Evolutionary conservation across 1,284 basidiomycete genomes (phyloP), one percentile per base, ranked within the genome.

Genomic region (Irpex rosettiformis): DNA sequence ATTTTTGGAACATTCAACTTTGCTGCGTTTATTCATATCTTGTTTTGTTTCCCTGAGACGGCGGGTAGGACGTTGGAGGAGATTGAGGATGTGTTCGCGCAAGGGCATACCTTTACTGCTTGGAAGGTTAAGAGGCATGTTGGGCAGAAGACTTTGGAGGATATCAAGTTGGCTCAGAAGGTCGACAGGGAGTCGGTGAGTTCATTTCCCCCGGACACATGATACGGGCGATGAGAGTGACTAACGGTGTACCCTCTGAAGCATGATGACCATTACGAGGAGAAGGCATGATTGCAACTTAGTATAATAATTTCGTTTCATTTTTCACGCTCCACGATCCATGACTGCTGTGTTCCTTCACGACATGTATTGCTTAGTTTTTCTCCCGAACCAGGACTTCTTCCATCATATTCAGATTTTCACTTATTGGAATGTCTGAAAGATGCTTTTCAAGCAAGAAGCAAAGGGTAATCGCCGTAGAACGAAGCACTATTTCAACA

Each of bases 1-100:
- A 85, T 91, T 70, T 91, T 91, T 68, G 87, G 84, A 5, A 76
- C 86, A 6, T 90, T 91, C 82, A 89, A 89, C 77, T 85, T 88
- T 58, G 81, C 82, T 0, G 86, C 83, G 3, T 85, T 80, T 67
- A 74, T 89, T 56, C 87, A 90, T 64, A 75, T 91, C 58, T 74
- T 84, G 67, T 89, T 89, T 76, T 86, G 84, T 77, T 89, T 83
- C 77, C 88, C 86, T 24, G 86, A 91, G 74, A 91, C 88, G 11
- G 85, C 85, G 22, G 83, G 84, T 2, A 79, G 86, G 1, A 83
- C 85, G 11, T 80, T 91, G 18, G 88, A 91, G 73, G 87, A 91
- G 72, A 79, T 90, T 56, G 89, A 92, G 67, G 87, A 85, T 1
- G 81, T 91, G 61, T 91, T 91, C 73, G 72, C 74, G 8, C 80